A percentile compares a stretch with the other conserved stretches of the same genome.
These are phyloP conservation scores for Rhizopus sp. DNA, from an alignment of 371 early-diverging fungal species.

Conservation along the genomic window DNA sequence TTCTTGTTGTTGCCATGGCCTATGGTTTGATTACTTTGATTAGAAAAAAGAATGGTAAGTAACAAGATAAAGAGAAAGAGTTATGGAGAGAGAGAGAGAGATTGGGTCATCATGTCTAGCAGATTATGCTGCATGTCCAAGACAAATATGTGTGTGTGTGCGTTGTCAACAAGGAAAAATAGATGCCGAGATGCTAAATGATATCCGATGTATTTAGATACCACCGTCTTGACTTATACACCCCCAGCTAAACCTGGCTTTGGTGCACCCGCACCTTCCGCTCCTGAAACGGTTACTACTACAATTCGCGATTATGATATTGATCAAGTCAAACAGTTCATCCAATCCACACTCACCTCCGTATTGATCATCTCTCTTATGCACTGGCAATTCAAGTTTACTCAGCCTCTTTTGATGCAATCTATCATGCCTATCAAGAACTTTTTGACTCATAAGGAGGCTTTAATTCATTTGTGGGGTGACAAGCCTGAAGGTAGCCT, in stretches of 20 bases:
- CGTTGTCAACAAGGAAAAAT: not conserved
- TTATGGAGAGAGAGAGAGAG: not conserved
- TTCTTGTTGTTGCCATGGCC: slow-evolving; percentile 54
- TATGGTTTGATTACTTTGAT: slow-evolving; percentile 60
- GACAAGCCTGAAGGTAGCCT: slow-evolving; percentile 80
- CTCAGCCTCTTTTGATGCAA: slow-evolving; percentile 90
- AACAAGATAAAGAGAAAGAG: not conserved
- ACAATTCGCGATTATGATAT: slow-evolving; percentile 84
- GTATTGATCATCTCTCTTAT: slow-evolving; percentile 75
- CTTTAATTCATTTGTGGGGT: slow-evolving; percentile 82
- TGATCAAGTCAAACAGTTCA: slow-evolving; percentile 70
- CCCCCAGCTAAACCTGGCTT: slow-evolving; percentile 50
- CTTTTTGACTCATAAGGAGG: slow-evolving; percentile 69
- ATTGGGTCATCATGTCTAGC: not conserved
- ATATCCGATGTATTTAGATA: slow-evolving; percentile 44
- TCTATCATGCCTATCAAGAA: slow-evolving; percentile 81
- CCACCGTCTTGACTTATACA: slow-evolving; percentile 64
- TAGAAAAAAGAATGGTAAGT: slow-evolving; percentile 66
- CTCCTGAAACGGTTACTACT: slow-evolving; percentile 59
- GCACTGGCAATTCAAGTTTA: slow-evolving; percentile 88
- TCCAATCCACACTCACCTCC: slow-evolving; percentile 71
- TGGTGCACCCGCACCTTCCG: slow-evolving; percentile 15
- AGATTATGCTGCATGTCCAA: not conserved
- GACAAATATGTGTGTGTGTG: not conserved
- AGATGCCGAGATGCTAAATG: not conserved